Evolutionary conservation across 495 filamentous ascomycete species (phyloP).

Genomic region (Podospora tetraspora): DNA sequence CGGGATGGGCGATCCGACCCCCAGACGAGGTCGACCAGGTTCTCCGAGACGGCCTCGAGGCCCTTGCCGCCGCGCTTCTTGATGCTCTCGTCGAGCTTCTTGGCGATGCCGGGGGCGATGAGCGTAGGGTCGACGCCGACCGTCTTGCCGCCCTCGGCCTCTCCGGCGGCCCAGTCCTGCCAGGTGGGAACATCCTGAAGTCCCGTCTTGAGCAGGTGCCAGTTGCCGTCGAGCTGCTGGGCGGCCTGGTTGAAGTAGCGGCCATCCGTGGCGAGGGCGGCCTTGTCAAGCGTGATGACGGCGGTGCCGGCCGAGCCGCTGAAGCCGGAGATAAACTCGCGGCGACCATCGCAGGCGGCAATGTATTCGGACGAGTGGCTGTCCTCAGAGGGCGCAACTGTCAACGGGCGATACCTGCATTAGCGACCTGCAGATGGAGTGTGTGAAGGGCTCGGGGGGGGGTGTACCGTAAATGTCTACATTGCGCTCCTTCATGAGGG

Average conservation of each 20-base stretch:
- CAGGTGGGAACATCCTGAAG: constrained; percentile 91
- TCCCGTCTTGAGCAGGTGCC: constrained; percentile 88
- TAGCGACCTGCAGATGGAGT: constrained; percentile 3
- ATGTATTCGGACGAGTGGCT: constrained; percentile 98
- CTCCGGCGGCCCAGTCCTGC: constrained; percentile 93
- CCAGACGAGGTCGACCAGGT: constrained; percentile 88
- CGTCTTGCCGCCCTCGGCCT: constrained; percentile 75
- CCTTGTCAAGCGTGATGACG: constrained; percentile 79
- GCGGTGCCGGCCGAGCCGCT: constrained; percentile 93
- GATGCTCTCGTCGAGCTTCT: constrained; percentile 81
- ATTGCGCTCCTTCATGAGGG: constrained; percentile 81
- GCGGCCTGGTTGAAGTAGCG: constrained; percentile 97
- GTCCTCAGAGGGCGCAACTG: constrained; percentile 96
- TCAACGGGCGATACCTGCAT: not conserved
- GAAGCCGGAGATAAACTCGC: constrained; percentile 92
- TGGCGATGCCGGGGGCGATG: constrained; percentile 77
- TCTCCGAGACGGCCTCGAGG: constrained; percentile 65
- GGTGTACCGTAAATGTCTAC: constrained; percentile 86
- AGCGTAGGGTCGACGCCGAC: constrained; percentile 91
- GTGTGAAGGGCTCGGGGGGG: not conserved
- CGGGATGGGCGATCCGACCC: constrained; percentile 63
- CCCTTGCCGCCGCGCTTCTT: constrained; percentile 79
- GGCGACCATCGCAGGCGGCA: constrained; percentile 83
- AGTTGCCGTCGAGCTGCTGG: constrained; percentile 89
- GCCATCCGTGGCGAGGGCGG: constrained; percentile 89